Evolutionary conservation across 108 stramenopile genomes (phyloP).

Genomic region (Schizochytrium sp.): DNA sequence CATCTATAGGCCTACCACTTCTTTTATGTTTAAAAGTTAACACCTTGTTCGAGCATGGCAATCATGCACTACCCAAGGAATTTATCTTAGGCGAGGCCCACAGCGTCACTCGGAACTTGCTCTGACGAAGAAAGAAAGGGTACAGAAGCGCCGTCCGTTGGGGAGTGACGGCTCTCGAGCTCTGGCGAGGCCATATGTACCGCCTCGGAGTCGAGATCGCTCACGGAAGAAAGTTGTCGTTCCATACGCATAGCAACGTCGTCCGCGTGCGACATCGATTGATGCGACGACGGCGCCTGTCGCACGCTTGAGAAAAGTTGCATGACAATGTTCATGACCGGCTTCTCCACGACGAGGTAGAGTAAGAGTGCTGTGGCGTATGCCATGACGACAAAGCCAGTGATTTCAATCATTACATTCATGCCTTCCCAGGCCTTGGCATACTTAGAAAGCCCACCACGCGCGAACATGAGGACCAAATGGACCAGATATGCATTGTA

Average conservation of each 20-base stretch:
- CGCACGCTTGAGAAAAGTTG: not conserved
- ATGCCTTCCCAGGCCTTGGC: not conserved
- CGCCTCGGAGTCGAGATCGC: not conserved
- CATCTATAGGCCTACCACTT: no score
- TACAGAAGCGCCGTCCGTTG: not conserved
- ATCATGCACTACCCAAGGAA: no score
- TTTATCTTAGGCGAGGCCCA: no score
- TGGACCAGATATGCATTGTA: not conserved
- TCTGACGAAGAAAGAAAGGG: no score
- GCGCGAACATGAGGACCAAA: not conserved
- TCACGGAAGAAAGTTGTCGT: not conserved
- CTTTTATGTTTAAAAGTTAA: no score
- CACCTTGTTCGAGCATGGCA: no score
- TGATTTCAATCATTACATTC: not conserved
- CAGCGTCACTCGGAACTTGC: no score
- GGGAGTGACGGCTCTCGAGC: not conserved
- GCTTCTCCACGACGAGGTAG: conserved; percentile 14
- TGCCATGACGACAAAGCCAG: not conserved
- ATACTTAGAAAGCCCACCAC: not conserved
- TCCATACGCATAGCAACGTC: not conserved
- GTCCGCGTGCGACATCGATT: not conserved
- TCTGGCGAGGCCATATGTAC: not conserved
- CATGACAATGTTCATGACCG: not conserved
- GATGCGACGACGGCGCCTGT: no score
- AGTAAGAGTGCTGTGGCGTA: not conserved